Conservation (phyloP, 768 basidiomycete genomes). For the Sistotremastrum suecicum region DNA sequence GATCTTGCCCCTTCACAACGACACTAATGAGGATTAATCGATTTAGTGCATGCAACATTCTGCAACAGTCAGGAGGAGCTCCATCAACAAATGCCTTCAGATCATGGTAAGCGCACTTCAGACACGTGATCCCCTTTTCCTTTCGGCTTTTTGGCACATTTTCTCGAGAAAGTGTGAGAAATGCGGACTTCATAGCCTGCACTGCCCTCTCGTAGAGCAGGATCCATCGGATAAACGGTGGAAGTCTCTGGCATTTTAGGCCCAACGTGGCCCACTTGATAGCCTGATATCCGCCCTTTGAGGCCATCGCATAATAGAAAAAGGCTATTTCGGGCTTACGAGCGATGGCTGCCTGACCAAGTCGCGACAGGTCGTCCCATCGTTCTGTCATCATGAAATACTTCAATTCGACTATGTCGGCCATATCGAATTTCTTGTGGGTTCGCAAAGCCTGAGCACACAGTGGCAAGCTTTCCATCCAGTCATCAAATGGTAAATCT, state of each 20-base stretch:
- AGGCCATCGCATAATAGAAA: slow-evolving; percentile 47
- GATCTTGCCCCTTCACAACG: slow-evolving; percentile 33
- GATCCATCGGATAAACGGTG: slow-evolving; percentile 41
- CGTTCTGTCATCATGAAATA: slow-evolving; percentile 30
- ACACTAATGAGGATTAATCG: slow-evolving; percentile 45
- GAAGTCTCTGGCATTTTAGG: slow-evolving; percentile 36
- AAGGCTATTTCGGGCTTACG: slow-evolving; percentile 48
- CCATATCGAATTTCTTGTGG: slow-evolving; percentile 28
- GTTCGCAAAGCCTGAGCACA: slow-evolving; percentile 43
- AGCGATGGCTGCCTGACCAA: slow-evolving; percentile 31
- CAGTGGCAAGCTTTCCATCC: slow-evolving; percentile 42
- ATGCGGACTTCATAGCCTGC: slow-evolving; percentile 43
- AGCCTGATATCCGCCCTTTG: slow-evolving; percentile 32
- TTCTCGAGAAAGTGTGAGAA: slow-evolving; percentile 10
- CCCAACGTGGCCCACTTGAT: slow-evolving; percentile 54
- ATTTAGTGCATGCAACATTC: slow-evolving; percentile 44
- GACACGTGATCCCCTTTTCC: slow-evolving; percentile 47
- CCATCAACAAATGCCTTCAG: slow-evolving; percentile 37
- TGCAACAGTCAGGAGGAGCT: slow-evolving; percentile 47
- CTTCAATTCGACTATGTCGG: slow-evolving; percentile 56
- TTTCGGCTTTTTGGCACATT: slow-evolving; percentile 21
- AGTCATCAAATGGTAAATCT: slow-evolving; percentile 44
- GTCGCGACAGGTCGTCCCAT: slow-evolving; percentile 25
- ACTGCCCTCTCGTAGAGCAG: slow-evolving; percentile 49
- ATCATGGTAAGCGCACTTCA: slow-evolving; percentile 47